Evolutionary conservation across 139 green algal genomes (phyloP).

Genomic region (Auxenochlorella pyrenoidosa): DNA sequence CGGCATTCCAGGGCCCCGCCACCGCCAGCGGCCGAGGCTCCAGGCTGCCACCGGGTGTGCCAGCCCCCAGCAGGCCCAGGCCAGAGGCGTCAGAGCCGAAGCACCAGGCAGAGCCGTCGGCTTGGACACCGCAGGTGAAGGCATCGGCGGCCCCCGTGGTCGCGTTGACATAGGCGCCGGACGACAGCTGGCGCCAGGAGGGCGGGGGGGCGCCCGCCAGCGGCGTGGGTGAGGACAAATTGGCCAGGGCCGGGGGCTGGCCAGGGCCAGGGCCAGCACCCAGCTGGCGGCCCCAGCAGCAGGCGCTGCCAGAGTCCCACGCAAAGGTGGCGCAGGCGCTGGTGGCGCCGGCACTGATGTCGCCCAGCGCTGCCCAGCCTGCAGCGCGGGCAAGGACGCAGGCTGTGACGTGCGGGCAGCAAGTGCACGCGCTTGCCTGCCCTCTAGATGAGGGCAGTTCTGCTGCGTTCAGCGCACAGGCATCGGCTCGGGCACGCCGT

Average conservation of each 20-base stretch:
- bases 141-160: not conserved
- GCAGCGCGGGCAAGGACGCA: not conserved
- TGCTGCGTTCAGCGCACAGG: no score
- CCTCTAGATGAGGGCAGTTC: no score
- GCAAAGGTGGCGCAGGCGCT: not conserved
- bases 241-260: not conserved
- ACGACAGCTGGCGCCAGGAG: not conserved
- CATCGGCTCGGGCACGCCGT: no score
- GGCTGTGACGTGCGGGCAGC: no score
- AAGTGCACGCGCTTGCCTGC: no score
- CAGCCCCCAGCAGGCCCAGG: not conserved
- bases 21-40: not conserved
- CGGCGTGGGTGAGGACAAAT: not conserved
- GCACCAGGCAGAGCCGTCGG: not conserved
- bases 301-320: not conserved
- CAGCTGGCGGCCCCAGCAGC: constrained; percentile 1
- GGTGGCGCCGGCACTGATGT: not conserved
- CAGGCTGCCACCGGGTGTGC: not conserved
- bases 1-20: not conserved
- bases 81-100: not conserved
- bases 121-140: not conserved
- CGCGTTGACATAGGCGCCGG: not conserved
- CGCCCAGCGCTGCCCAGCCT: not conserved
- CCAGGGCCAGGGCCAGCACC: not conserved
- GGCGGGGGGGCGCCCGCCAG: not conserved